Conservation (phyloP, 257 asterid species). For the Echium plantagineum region DNA sequence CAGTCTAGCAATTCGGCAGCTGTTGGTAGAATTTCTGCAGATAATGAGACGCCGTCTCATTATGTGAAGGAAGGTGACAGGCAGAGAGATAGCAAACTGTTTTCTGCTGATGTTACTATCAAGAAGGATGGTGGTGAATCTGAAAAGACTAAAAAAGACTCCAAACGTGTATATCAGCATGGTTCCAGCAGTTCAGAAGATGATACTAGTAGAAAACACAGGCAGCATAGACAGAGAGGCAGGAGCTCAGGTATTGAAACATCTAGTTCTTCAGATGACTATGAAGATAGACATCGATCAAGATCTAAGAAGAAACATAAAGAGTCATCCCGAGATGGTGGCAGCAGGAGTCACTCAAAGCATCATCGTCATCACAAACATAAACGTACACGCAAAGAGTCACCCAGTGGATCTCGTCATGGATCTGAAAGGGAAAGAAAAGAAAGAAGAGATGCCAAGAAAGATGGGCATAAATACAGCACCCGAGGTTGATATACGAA, state of each 20-base stretch:
- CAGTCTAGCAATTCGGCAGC: slow-evolving; percentile 11
- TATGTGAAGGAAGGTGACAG: neutral
- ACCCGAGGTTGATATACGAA: neutral
- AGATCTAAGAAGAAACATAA: slow-evolving; percentile 45
- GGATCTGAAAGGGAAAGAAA: slow-evolving; percentile 46
- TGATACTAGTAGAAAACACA: slow-evolving; percentile 41
- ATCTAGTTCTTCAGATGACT: slow-evolving; percentile 28
- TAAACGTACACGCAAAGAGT: slow-evolving; percentile 43
- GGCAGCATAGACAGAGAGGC: slow-evolving; percentile 29
- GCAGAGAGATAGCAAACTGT: neutral
- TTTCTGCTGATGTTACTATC: slow-evolving; percentile 8
- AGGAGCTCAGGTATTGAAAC: slow-evolving; percentile 29
- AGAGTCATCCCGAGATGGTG: slow-evolving; percentile 34
- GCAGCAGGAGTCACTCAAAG: slow-evolving; percentile 59
- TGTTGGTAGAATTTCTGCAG: slow-evolving; percentile 12
- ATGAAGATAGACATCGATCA: slow-evolving; percentile 27
- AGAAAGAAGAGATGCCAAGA: slow-evolving; percentile 30
- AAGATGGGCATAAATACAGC: slow-evolving; percentile 10
- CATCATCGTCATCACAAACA: slow-evolving; percentile 17
- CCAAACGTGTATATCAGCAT: slow-evolving; percentile 13
- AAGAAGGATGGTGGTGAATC: slow-evolving; percentile 11
- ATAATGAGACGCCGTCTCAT: slow-evolving; percentile 5
- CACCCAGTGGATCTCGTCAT: slow-evolving; percentile 46
- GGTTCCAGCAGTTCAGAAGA: slow-evolving; percentile 42
- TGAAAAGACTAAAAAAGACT: slow-evolving; percentile 16